Evolutionary conservation across 257 asterid genomes (phyloP).

Genomic region (Nemophila menziesii): DNA sequence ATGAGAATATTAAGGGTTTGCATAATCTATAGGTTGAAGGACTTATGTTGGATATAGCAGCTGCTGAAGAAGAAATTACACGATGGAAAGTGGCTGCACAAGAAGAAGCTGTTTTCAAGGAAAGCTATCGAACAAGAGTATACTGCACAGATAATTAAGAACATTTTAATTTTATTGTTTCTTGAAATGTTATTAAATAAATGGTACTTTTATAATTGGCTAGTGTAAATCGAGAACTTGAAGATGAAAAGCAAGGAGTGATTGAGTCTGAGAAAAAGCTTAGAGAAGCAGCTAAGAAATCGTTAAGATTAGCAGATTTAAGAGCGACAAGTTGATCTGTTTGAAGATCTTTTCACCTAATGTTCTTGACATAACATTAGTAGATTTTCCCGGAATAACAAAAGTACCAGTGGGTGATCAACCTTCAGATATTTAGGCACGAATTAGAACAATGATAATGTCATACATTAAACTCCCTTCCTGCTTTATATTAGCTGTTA

Average conservation of each 20-base stretch:
- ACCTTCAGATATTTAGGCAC: constrained; percentile 90
- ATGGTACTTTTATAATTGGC: constrained; percentile 43
- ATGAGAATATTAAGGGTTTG: too few relatives aligned
- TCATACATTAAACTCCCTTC: too few relatives aligned
- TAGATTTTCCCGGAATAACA: constrained; percentile 92
- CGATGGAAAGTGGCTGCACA: constrained; percentile 96
- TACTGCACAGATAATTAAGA: constrained; percentile 43
- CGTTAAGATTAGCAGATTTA: constrained; percentile 74
- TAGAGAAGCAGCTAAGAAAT: constrained; percentile 92
- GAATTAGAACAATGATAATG: too few relatives aligned
- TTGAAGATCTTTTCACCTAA: constrained; percentile 78
- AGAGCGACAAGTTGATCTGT: constrained; percentile 79
- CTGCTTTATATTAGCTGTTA: constrained; percentile 82
- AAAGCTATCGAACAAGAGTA: constrained; percentile 82
- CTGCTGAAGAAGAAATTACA: constrained; percentile 88
- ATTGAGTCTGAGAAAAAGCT: constrained; percentile 72
- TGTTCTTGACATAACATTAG: constrained; percentile 86
- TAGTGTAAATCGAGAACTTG: constrained; percentile 60
- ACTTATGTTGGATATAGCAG: constrained; percentile 84
- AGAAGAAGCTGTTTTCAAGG: constrained; percentile 97
- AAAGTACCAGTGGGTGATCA: constrained; percentile 96
- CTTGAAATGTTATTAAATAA: neutral
- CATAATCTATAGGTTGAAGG: constrained; percentile 71
- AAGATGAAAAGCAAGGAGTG: constrained; percentile 68
- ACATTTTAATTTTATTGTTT: neutral